A percentile compares a stretch with the other conserved stretches of the same genome.
phyloP scores from a whole-genome alignment of 768 basidiomycete species.

The Amanita polypyramis region DNA sequence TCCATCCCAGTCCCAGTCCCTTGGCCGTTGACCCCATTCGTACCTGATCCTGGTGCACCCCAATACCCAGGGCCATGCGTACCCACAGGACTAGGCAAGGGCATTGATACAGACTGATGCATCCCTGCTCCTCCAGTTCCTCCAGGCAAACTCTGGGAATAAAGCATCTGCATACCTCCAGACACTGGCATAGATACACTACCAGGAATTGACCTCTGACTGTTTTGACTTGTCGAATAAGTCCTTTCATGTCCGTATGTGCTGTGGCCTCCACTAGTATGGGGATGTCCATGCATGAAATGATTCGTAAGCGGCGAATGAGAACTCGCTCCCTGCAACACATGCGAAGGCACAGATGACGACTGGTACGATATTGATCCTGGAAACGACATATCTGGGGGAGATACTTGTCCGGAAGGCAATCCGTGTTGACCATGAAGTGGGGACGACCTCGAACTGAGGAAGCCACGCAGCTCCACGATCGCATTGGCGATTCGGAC shows the following conservation, averaged over 20 bases:
- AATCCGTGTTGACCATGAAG: constrained; percentile 20
- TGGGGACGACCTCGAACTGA: constrained; percentile 35
- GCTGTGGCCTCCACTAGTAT: no score
- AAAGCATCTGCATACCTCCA: not conserved
- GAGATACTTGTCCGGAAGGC: constrained; percentile 24
- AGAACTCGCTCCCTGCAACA: not conserved
- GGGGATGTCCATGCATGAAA: not conserved
- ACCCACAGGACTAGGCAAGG: not conserved
- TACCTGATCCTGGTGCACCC: not conserved
- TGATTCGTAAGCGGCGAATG: not conserved
- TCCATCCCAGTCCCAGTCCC: not conserved
- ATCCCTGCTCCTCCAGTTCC: not conserved
- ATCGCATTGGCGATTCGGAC: constrained; percentile 91
- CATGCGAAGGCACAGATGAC: constrained; percentile 1
- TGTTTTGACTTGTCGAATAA: constrained; percentile 2
- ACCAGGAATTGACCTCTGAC: not conserved
- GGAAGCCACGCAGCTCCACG: constrained; percentile 61
- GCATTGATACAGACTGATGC: not conserved
- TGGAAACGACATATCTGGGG: constrained; percentile 33
- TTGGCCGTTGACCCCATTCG: not conserved
- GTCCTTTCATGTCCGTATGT: not conserved
- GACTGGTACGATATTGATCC: constrained; percentile 14
- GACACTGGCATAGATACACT: not conserved
- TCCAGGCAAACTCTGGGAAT: not conserved
- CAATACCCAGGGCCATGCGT: not conserved